Base-by-base conservation (phyloP, 805 yeast genomes). In the Lipomyces yamanashiensis region DNA sequence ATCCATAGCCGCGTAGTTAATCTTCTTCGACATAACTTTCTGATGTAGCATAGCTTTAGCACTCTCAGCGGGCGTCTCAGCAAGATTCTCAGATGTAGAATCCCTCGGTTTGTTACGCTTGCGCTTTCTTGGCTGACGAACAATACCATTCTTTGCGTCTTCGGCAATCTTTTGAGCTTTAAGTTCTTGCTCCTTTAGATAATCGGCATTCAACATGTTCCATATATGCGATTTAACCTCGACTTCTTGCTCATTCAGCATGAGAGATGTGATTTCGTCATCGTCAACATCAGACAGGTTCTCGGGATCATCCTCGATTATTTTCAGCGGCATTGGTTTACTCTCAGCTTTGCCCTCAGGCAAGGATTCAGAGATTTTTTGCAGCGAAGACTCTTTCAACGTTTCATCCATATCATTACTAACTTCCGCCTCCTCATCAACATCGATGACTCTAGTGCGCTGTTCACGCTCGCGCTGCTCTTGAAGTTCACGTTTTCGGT, bases 161-260 rank as follows among this genome's bases (percentile, higher is more conserved):
- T 96, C 95, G 73, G 92, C 96, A 58, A 83, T 82, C 74, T 92
- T 90, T 64, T 93, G 79, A 66, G 92, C 79, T 72, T 90, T 92
- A 70, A 85, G 84, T 71, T 93, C 98, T 75, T 91, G 96, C 54
- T 88, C 95, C 8, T 90, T 74, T 60, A 95, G 77, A 73, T 85
- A 95, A 36, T 92, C 98, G 64, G 89, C 89, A 75, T 96, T 92
- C 45, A 90, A 80, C 1, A 95, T 92, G 59, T 89, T 86, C 98
- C 99, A 95, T 2, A 92, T 84, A 64, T 88, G 81, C 69, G 91
- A 92, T 74, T 93, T 95, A 67, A 87, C 74, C 61, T 78, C 81
- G 10, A 87, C 81, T 56, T 87, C 91, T 23, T 58, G 23, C 59
- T 82, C 86, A 1, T 84, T 81, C 54, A 95, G 79, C 49, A 90